phyloP scores from a whole-genome alignment of 1,284 basidiomycete species.

The Trichosporon inkin region DNA sequence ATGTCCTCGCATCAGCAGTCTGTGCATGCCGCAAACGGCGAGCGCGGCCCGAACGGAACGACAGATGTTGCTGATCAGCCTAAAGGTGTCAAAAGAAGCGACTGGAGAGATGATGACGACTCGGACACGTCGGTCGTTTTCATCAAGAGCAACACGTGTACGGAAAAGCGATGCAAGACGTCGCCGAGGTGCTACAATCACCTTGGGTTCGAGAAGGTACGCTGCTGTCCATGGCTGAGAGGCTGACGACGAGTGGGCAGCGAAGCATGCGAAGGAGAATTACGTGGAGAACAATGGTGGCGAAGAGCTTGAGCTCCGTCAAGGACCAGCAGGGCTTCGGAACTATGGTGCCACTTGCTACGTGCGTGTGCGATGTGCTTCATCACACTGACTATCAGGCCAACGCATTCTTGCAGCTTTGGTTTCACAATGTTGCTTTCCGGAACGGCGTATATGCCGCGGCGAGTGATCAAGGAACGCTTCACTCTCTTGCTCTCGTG shows the following conservation, averaged over 20 bases:
- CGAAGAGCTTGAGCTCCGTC: slow-evolving; percentile 55
- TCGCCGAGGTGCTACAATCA: slow-evolving; percentile 82
- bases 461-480: slow-evolving; percentile 54
- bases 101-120: background rate
- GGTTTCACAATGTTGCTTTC: slow-evolving; percentile 64
- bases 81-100: background rate
- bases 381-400: slow-evolving; percentile 45
- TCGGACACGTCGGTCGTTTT: background rate
- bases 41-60: background rate
- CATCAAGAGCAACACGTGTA: slow-evolving; percentile 53
- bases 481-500: slow-evolving; percentile 53
- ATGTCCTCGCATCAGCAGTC: background rate
- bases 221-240: slow-evolving; percentile 57
- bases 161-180: slow-evolving; percentile 61
- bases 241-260: slow-evolving; percentile 52
- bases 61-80: background rate
- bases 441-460: slow-evolving; percentile 57
- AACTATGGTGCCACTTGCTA: slow-evolving; percentile 92
- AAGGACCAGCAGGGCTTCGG: slow-evolving; percentile 75
- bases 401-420: slow-evolving; percentile 83
- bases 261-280: slow-evolving; percentile 57
- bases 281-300: slow-evolving; percentile 59
- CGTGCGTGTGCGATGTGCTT: slow-evolving; percentile 43
- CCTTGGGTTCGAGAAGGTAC: slow-evolving; percentile 64
- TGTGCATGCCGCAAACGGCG: background rate